phyloP scores from a whole-genome alignment of 2,329 filamentous ascomycete species.

The Colletotrichum sp. region DNA sequence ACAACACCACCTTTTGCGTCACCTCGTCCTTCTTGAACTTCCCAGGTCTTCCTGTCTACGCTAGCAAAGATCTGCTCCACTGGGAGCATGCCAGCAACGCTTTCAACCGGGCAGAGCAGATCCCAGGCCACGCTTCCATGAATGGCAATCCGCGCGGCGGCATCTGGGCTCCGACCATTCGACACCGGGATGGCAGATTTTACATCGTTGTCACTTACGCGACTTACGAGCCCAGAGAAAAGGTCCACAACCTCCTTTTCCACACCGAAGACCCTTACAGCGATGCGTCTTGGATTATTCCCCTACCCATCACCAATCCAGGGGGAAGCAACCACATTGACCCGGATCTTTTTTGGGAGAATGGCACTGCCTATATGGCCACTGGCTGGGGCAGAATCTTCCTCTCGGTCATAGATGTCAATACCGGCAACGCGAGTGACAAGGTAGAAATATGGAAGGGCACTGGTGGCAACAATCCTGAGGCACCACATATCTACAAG shows the following conservation, averaged over 20 bases:
- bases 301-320: background rate
- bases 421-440: background rate
- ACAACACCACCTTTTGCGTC: constrained; percentile 53
- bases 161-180: constrained; percentile 49
- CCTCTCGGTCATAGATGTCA: background rate
- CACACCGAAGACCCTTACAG: background rate
- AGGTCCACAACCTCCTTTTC: background rate
- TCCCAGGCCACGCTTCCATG: constrained; percentile 36
- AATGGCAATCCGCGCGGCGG: constrained; percentile 36
- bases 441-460: background rate
- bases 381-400: background rate
- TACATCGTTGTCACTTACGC: background rate
- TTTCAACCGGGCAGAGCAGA: constrained; percentile 43
- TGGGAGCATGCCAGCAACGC: constrained; percentile 28
- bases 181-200: background rate
- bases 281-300: background rate
- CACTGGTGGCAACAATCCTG: constrained; percentile 15
- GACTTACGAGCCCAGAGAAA: background rate
- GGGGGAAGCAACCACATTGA: background rate
- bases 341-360: background rate
- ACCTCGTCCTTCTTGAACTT: constrained; percentile 58
- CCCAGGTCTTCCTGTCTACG: constrained; percentile 57
- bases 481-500: constrained; percentile 51
- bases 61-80: constrained; percentile 17
- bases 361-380: background rate